phyloP scores from a whole-genome alignment of 2,329 filamentous ascomycete genomes.

The Diaporthe amygdali region DNA sequence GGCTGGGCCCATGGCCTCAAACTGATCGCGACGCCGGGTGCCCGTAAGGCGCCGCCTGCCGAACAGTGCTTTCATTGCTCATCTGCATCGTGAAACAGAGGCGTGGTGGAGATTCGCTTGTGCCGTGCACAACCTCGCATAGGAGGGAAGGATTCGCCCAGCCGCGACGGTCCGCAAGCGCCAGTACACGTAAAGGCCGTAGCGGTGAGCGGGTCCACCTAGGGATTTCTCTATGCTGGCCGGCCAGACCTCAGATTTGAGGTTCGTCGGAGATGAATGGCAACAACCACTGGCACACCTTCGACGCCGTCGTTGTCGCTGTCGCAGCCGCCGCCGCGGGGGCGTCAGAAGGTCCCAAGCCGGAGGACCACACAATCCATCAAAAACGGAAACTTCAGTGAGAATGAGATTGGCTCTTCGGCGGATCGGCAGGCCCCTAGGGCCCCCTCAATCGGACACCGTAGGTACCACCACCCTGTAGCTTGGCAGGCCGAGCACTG shows the following conservation, averaged over 20 bases:
- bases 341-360: neutral
- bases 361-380: neutral
- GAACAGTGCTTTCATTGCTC: conserved; percentile 14
- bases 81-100: conserved; percentile 11
- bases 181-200: neutral
- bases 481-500: neutral
- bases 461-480: neutral
- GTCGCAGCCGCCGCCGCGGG: neutral
- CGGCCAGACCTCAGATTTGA: neutral
- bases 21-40: neutral
- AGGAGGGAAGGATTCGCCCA: neutral
- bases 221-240: neutral
- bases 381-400: neutral
- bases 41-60: neutral
- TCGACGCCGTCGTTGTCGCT: neutral
- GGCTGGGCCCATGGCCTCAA: neutral
- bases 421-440: neutral
- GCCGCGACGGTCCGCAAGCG: conserved; percentile 1
- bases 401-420: neutral
- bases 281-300: neutral
- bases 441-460: neutral
- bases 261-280: neutral
- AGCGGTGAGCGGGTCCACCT: conserved; percentile 1
- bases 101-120: neutral
- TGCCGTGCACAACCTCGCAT: neutral